These are phyloP conservation scores for Tubosaeta sp. DNA, from an alignment of 768 basidiomycete species.

Conservation along the genomic window DNA sequence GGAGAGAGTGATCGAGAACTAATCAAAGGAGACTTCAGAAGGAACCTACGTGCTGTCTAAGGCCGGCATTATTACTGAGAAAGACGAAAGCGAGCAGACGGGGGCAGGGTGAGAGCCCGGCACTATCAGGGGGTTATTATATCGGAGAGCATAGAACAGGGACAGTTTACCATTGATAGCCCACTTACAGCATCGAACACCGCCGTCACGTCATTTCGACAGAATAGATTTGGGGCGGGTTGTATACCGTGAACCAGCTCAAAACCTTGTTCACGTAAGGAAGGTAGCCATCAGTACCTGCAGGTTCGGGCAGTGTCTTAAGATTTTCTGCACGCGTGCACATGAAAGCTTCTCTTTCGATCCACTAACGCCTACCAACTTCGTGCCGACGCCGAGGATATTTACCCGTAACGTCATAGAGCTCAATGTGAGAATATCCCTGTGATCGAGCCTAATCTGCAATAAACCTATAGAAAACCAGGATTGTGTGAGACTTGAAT, in stretches of 20 bases:
- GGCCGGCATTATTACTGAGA: background rate
- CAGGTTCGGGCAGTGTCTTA: background rate
- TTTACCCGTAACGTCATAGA: background rate
- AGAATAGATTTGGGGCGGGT: background rate
- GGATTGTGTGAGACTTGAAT: background rate
- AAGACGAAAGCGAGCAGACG: background rate
- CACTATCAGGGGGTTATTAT: background rate
- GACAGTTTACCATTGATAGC: background rate
- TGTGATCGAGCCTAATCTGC: background rate
- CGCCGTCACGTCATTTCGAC: background rate
- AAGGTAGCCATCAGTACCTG: background rate
- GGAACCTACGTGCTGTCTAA: constrained; percentile 35
- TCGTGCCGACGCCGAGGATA: background rate
- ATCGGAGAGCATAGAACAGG: background rate
- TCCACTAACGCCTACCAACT: background rate
- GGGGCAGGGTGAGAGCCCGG: background rate
- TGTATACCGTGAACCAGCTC: background rate
- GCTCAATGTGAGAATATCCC: background rate
- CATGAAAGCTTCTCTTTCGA: background rate
- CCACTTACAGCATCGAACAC: background rate
- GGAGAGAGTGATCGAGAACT: background rate
- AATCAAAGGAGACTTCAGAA: background rate
- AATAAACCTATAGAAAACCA: too few species aligned
- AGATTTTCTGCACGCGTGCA: background rate
- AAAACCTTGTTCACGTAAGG: background rate